Percentiles rank a stretch among this genome's conserved stretches.
Evolutionary conservation across 1,284 basidiomycete species (phyloP).

Genomic region (Ceratobasidium sp.): DNA sequence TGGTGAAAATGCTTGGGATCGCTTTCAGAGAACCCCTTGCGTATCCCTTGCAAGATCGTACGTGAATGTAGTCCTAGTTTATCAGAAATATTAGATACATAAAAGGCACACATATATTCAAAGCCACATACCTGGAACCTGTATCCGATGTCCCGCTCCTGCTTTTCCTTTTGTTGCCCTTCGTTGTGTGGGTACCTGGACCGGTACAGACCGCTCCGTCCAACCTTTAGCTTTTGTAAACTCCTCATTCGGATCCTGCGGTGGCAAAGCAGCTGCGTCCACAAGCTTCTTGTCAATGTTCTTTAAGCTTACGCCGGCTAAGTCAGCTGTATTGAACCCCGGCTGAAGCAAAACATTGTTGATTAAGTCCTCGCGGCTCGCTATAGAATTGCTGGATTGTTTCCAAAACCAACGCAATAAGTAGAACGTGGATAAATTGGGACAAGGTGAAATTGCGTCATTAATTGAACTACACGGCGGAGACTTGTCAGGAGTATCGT

Average conservation of each 20-base stretch:
- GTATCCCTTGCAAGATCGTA: not conserved
- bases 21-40: not conserved
- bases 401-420: constrained; percentile 18
- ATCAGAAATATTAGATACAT: not conserved
- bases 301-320: not conserved
- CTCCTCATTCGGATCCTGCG: not conserved
- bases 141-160: not conserved
- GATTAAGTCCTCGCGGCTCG: not conserved
- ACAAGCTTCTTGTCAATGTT: constrained; percentile 1
- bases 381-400: not conserved
- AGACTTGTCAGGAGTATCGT: not conserved
- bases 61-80: not conserved
- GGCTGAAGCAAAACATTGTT: constrained; percentile 13
- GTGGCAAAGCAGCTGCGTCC: not conserved
- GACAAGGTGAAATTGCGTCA: constrained; percentile 16
- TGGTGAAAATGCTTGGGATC: constrained; percentile 16
- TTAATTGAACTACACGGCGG: not conserved
- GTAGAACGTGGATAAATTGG: constrained; percentile 20
- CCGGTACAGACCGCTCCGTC: constrained; percentile 10
- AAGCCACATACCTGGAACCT: not conserved
- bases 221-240: constrained; percentile 17
- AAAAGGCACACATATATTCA: not conserved
- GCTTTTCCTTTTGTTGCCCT: not conserved
- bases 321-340: not conserved
- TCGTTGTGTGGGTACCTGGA: constrained; percentile 1